Evolutionary conservation across 1,284 basidiomycete genomes (phyloP).

Genomic region (Ustilago xerochloae): DNA sequence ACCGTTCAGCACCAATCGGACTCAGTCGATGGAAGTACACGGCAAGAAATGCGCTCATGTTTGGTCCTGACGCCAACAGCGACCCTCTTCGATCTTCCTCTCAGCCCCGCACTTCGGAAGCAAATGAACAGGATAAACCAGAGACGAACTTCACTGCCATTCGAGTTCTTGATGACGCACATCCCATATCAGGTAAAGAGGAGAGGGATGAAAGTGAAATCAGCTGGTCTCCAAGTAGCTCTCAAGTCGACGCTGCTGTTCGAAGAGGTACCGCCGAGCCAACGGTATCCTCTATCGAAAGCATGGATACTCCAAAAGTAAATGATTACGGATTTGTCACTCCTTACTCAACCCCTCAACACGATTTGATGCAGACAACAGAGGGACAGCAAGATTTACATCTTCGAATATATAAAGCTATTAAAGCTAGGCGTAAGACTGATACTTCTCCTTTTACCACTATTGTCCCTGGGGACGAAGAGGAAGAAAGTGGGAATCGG

Average conservation of each 20-base stretch:
- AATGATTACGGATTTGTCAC: slow-evolving; percentile 60
- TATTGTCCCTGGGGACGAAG: no score
- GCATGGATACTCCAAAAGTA: slow-evolving; percentile 35
- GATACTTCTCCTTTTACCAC: background rate
- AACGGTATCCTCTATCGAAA: background rate
- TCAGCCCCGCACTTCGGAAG: background rate
- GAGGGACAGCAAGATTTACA: slow-evolving; percentile 16
- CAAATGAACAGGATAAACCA: background rate
- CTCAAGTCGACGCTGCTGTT: slow-evolving; percentile 60
- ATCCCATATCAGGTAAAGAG: background rate
- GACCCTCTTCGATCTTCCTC: slow-evolving; percentile 10
- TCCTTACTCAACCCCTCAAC: slow-evolving; percentile 35
- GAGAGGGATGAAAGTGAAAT: slow-evolving; percentile 23
- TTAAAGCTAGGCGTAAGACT: slow-evolving; percentile 4
- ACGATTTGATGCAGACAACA: background rate
- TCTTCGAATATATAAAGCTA: slow-evolving; percentile 30
- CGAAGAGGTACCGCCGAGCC: slow-evolving; percentile 22
- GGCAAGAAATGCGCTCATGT: slow-evolving; percentile 59
- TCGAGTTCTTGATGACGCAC: background rate
- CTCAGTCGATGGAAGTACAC: slow-evolving; percentile 39
- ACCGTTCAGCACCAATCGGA: slow-evolving; percentile 14
- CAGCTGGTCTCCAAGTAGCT: slow-evolving; percentile 50
- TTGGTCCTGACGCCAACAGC: slow-evolving; percentile 49
- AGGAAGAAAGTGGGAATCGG: background rate
- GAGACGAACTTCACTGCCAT: slow-evolving; percentile 18